These are phyloP conservation scores for Monosporascus sp. DNA, from an alignment of 2,329 filamentous ascomycete species.

Conservation along the genomic window DNA sequence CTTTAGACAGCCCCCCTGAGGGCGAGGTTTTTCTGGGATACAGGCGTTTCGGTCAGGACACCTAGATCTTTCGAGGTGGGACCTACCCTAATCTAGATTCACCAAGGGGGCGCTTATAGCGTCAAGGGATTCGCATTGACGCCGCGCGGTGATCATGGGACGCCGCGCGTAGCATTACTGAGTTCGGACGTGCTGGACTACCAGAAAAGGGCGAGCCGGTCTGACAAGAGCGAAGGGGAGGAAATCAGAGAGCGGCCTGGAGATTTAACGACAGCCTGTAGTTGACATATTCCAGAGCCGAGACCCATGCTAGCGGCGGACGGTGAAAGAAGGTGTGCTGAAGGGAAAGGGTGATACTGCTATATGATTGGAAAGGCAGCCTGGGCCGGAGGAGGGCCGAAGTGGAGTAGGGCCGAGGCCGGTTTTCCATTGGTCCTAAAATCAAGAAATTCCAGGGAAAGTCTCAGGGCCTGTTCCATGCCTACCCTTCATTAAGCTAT, in stretches of 20 bases:
- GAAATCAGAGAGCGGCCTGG: conserved; percentile 10
- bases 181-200: conserved; percentile 7
- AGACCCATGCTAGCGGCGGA: conserved; percentile 19
- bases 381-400: conserved; percentile 2
- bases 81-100: background rate
- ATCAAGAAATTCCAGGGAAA: conserved; percentile 6
- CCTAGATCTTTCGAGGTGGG: too few species aligned
- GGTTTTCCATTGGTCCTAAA: conserved; percentile 14
- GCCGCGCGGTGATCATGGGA: conserved; percentile 4
- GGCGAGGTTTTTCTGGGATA: background rate
- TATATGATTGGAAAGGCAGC: conserved; percentile 18
- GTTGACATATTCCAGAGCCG: conserved; percentile 15
- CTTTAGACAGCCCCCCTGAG: background rate
- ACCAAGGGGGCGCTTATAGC: background rate
- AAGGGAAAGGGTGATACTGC: conserved; percentile 12
- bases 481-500: background rate
- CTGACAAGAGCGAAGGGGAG: conserved; percentile 2
- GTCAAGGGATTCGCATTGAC: background rate
- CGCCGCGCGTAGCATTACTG: conserved; percentile 16
- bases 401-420: conserved; percentile 2
- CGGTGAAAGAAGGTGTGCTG: conserved; percentile 16
- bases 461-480: background rate
- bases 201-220: conserved; percentile 8
- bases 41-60: background rate
- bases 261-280: conserved; percentile 27